A percentile compares a stretch with the other conserved stretches of the same genome.
Conservation (phyloP, 257 asterid genomes). For the Rhazya stricta region DNA sequence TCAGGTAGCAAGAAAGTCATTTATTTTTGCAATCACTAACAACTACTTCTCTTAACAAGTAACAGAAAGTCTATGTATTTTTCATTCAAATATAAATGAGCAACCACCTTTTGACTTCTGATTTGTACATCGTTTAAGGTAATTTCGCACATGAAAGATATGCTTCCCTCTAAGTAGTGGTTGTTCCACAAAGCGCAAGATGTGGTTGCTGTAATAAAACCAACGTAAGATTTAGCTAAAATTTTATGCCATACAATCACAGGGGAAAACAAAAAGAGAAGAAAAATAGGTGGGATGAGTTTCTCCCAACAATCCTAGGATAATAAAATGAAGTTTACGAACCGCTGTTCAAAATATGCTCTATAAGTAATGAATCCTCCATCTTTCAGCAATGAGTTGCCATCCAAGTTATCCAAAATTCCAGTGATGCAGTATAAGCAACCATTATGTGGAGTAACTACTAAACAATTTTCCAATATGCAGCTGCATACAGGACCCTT, state of each 20-base stretch:
- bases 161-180: conserved; percentile 44
- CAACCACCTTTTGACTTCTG: conserved; percentile 44
- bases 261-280: no score
- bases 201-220: conserved; percentile 42
- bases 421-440: conserved; percentile 42
- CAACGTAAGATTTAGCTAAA: background rate
- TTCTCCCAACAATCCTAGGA: no score
- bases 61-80: background rate
- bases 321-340: conserved; percentile 10
- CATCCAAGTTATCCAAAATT: conserved; percentile 33
- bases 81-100: background rate
- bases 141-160: conserved; percentile 43
- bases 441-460: conserved; percentile 61
- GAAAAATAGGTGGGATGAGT: no score
- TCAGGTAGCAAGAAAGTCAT: background rate
- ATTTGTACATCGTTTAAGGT: conserved; percentile 39
- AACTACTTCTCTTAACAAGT: background rate
- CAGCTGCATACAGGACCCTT: conserved; percentile 53
- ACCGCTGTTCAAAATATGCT: conserved; percentile 45
- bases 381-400: conserved; percentile 34
- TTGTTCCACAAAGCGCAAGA: conserved; percentile 39
- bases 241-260: background rate
- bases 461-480: conserved; percentile 58
- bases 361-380: conserved; percentile 45
- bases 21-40: background rate